A percentile compares a stretch with the other conserved stretches of the same genome.
phyloP scores from a whole-genome alignment of 192 early-diverging fungal genomes.

The Coemansia sp. region DNA sequence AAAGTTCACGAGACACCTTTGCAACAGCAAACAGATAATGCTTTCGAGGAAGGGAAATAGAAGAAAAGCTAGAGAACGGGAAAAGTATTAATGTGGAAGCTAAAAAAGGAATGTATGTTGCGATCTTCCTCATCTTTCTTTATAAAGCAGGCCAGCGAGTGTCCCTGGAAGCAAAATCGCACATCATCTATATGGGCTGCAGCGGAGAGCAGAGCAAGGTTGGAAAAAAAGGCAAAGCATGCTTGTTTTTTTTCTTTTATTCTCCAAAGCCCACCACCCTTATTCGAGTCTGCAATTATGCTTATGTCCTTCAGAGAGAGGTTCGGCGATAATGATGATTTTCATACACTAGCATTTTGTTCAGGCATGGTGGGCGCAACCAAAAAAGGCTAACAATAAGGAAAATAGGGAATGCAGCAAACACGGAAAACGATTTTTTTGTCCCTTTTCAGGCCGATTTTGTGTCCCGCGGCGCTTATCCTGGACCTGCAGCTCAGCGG shows the following conservation, averaged over 20 bases:
- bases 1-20: not conserved
- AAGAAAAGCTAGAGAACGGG: not conserved
- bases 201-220: not conserved
- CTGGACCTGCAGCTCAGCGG: slow-evolving; percentile 5
- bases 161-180: slow-evolving; percentile 3
- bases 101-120: not conserved
- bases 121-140: slow-evolving; percentile 4
- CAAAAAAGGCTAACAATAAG: slow-evolving; percentile 16
- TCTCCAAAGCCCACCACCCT: not conserved
- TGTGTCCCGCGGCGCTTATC: slow-evolving; percentile 6
- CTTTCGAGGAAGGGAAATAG: not conserved
- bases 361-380: not conserved
- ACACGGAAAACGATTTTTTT: slow-evolving; percentile 24
- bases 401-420: slow-evolving; percentile 28
- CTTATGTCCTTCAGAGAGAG: not conserved
- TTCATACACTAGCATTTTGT: slow-evolving; percentile 2
- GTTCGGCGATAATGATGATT: slow-evolving; percentile 3
- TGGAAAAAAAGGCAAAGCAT: not conserved
- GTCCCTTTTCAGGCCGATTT: slow-evolving; percentile 16
- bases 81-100: not conserved
- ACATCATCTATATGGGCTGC: slow-evolving; percentile 8
- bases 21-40: not conserved
- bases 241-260: not conserved
- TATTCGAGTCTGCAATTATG: slow-evolving; percentile 1
- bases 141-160: not conserved